Evolutionary conservation across 2,329 filamentous ascomycete genomes (phyloP), one percentile per base, ranked within the genome.

Genomic region (Cryphonectria parasitica): DNA sequence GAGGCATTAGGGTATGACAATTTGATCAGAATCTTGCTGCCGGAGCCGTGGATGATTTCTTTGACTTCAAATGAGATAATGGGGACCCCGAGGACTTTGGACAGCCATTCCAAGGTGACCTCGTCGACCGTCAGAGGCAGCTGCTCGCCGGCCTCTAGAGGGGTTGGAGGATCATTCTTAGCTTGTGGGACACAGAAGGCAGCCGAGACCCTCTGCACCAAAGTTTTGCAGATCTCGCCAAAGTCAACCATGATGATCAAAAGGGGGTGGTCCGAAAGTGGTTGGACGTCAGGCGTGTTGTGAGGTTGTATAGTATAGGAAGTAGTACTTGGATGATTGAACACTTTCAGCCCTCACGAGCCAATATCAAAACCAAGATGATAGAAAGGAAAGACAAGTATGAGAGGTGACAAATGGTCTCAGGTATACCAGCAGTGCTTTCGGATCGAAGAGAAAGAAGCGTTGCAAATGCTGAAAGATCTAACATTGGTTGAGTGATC

Each of bases 1-100:
- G 74, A 66, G n/a, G 65, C 45, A 3, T 34, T n/a, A 39, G 45
- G 72, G 69, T 79, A 79, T 0, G 74, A 74, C 45, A 80, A 39
- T 22, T 71, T 67, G 41, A 69, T 39, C 41, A 73, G 64, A 25
- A 81, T 63, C 41, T 75, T 76, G 68, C 69, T 70, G 5, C 68
- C 72, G 3, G 73, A 70, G 43, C 75, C 75, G 52, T 75, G 75
- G 58, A 76, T 73, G 54, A 71, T 54, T 25, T 75, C 72, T 22
- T 68, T 66, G 11, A 76, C 25, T 2, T 65, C 66, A 41, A 71
- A 60, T 3, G 45, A 58, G 49, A 64, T 36, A 66, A 76, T 69
- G n/a, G 61, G 67, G 11, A 60, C 62, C 19, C 71, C 72, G n/a
- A 76, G 72, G 36, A 75, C 72, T 28, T 73, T 71, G 67, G 69